Evolutionary conservation across 352 stramenopile species (phyloP).

Genomic region (Globisporangium viniferum): DNA sequence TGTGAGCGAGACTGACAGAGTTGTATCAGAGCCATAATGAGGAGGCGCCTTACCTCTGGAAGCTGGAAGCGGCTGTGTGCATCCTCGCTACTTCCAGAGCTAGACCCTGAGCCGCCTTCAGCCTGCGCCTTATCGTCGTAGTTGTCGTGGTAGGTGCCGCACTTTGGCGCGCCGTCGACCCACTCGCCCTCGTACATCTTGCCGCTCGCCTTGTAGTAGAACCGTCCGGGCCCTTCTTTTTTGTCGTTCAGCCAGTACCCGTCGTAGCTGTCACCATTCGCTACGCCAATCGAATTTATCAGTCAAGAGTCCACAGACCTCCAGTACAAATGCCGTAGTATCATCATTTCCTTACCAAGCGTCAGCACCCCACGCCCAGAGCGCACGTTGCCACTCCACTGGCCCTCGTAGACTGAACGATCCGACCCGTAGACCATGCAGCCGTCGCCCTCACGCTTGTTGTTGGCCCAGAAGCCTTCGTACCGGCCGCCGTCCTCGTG

Average conservation of each 20-base stretch:
- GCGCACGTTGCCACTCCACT: constrained; percentile 74
- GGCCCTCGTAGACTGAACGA: constrained; percentile 85
- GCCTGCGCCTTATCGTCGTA: constrained; percentile 15
- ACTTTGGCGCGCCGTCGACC: constrained; percentile 72
- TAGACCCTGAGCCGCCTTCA: neutral
- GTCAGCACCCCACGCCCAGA: constrained; percentile 63
- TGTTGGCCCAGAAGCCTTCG: constrained; percentile 72
- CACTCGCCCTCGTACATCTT: constrained; percentile 91
- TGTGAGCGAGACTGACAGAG: neutral
- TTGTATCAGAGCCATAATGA: neutral
- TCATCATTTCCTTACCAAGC: constrained; percentile 37
- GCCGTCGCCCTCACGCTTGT: constrained; percentile 75
- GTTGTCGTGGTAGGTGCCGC: constrained; percentile 61
- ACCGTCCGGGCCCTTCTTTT: constrained; percentile 84
- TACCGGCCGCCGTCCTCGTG: constrained; percentile 82
- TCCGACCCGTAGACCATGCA: constrained; percentile 79
- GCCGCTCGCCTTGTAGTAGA: constrained; percentile 78
- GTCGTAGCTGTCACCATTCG: constrained; percentile 86
- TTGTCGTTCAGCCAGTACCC: constrained; percentile 85
- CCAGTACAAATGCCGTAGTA: neutral
- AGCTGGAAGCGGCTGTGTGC: constrained; percentile 55
- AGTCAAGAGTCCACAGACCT: neutral
- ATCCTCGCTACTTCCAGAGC: neutral
- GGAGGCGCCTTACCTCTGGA: constrained; percentile 34
- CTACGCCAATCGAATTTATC: constrained; percentile 20